Conservation (phyloP, 179 eudicot species). For the Heliamphora pulchella region DNA sequence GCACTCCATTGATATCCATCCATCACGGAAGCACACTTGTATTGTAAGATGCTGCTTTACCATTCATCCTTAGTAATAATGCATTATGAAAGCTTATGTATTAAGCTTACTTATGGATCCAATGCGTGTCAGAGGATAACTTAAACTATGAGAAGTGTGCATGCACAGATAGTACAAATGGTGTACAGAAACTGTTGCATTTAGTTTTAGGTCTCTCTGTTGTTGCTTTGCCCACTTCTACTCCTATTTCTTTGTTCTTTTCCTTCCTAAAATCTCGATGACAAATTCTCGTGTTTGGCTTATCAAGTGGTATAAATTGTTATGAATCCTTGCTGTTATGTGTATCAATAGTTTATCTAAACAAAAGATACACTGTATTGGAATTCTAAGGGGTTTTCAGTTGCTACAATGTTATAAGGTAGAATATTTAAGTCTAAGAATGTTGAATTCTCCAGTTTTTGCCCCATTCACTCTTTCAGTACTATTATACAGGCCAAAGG, state of each 20-base stretch:
- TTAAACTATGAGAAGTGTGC: neutral
- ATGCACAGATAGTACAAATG: neutral
- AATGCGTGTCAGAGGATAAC: neutral
- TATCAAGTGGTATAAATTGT: neutral
- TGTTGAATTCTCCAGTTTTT: constrained; percentile 3
- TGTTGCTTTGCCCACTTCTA: neutral
- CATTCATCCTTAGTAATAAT: neutral
- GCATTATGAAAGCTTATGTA: neutral
- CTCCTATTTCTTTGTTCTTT: neutral
- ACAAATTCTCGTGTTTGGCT: neutral
- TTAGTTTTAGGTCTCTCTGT: neutral
- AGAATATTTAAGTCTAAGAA: neutral
- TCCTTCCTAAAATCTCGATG: neutral
- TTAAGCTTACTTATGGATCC: neutral
- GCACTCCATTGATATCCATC: constrained; percentile 87
- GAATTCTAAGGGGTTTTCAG: neutral
- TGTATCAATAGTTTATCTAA: neutral
- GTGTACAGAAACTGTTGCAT: neutral
- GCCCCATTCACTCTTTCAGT: neutral
- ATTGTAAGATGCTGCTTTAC: constrained; percentile 40
- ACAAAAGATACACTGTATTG: neutral
- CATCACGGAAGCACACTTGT: constrained; percentile 84
- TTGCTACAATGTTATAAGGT: neutral
- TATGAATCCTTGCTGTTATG: neutral
- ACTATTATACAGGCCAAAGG: neutral